These are phyloP conservation scores for Ophiosphaerella narmari DNA, from an alignment of 2,329 filamentous ascomycete species.

Conservation along the genomic window DNA sequence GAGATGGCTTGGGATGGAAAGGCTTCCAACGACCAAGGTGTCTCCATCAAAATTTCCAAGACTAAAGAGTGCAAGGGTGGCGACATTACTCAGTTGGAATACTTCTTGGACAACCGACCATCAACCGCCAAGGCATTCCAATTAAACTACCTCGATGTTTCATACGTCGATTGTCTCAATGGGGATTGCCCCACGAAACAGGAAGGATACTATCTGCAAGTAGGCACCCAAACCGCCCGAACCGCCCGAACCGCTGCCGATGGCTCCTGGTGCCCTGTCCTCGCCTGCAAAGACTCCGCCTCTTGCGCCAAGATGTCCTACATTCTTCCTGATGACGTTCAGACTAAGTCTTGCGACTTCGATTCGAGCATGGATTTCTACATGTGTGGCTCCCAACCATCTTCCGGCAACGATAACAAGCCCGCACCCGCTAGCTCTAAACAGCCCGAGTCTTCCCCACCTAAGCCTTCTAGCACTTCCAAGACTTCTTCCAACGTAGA, in stretches of 20 bases:
- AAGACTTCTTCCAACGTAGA: slow-evolving; percentile 13
- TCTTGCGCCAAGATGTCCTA: slow-evolving; percentile 39
- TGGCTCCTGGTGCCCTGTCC: slow-evolving; percentile 40
- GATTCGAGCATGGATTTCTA: slow-evolving; percentile 38
- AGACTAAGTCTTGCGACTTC: slow-evolving; percentile 40
- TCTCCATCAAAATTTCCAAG: slow-evolving; percentile 50
- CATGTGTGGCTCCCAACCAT: slow-evolving; percentile 40
- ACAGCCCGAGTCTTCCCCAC: slow-evolving; percentile 5
- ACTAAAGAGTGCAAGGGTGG: slow-evolving; percentile 29
- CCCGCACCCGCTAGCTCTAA: slow-evolving; percentile 11
- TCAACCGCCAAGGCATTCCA: slow-evolving; percentile 12
- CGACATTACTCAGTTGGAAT: slow-evolving; percentile 46
- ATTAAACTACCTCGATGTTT: slow-evolving; percentile 45
- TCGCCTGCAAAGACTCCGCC: slow-evolving; percentile 26
- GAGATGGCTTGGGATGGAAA: slow-evolving; percentile 11
- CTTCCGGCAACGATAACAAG: slow-evolving; percentile 18
- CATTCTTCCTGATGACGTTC: slow-evolving; percentile 36
- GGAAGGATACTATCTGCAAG: slow-evolving; percentile 41
- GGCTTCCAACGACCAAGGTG: slow-evolving; percentile 20
- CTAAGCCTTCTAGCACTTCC: slow-evolving; percentile 10
- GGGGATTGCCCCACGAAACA: slow-evolving; percentile 38
- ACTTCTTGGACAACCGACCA: slow-evolving; percentile 29
- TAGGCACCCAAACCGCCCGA: slow-evolving; percentile 23
- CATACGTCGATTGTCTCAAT: slow-evolving; percentile 42
- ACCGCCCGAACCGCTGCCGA: slow-evolving; percentile 15